Evolutionary conservation across 2,329 filamentous ascomycete genomes (phyloP).

Genomic region (Corniculantispora saksenae): DNA sequence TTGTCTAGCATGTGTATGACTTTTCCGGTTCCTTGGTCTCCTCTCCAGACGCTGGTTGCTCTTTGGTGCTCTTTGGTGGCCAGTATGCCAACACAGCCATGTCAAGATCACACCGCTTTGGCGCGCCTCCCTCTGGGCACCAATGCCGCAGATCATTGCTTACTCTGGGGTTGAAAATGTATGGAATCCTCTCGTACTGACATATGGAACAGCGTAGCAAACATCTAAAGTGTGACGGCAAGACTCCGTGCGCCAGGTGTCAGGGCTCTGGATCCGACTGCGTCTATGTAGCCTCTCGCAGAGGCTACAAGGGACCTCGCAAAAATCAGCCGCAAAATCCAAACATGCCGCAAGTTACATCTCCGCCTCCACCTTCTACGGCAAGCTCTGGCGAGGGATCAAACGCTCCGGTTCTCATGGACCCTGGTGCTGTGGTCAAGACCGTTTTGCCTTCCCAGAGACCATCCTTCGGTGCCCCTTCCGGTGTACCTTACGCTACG

Average conservation of each 20-base stretch:
- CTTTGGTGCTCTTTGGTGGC: not conserved
- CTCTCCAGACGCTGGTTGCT: not conserved
- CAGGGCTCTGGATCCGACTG: slow-evolving; percentile 60
- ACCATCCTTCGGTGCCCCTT: slow-evolving; percentile 17
- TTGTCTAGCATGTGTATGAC: slow-evolving; percentile 57
- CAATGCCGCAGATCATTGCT: not conserved
- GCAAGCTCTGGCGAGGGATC: slow-evolving; percentile 22
- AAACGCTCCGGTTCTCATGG: slow-evolving; percentile 43
- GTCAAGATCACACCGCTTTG: slow-evolving; percentile 12
- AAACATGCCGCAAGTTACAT: slow-evolving; percentile 53
- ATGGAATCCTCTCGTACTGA: not conserved
- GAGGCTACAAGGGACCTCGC: slow-evolving; percentile 67
- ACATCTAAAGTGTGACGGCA: slow-evolving; percentile 76
- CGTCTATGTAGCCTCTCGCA: slow-evolving; percentile 71
- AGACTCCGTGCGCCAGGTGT: slow-evolving; percentile 70
- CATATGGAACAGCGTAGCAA: slow-evolving; percentile 50
- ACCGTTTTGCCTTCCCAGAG: slow-evolving; percentile 22
- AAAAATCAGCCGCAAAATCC: slow-evolving; percentile 43
- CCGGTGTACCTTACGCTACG: slow-evolving; percentile 27
- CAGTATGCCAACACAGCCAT: slow-evolving; percentile 17
- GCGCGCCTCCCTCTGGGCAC: not conserved
- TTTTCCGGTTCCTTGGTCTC: slow-evolving; percentile 3
- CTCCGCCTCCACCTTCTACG: slow-evolving; percentile 29
- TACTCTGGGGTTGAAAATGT: not conserved
- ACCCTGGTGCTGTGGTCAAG: not conserved